Evolutionary conservation across 176 grass and related monocot species (phyloP).

Genomic region (Microstegium vimineum): DNA sequence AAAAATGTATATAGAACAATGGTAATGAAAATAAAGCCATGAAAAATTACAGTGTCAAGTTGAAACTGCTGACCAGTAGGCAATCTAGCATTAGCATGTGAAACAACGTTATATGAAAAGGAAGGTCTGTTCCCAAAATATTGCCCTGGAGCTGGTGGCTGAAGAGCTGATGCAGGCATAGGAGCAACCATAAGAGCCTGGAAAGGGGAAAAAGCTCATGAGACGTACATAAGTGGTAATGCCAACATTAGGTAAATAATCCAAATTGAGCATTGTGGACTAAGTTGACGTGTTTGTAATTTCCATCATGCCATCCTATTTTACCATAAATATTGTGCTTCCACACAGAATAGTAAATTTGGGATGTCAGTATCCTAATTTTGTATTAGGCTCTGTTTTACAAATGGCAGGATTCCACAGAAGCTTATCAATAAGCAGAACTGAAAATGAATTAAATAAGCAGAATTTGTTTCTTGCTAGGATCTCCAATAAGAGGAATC

Average conservation of each 20-base stretch:
- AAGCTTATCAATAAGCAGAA: too few species aligned
- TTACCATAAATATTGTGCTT: background rate
- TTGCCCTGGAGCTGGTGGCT: constrained; percentile 70
- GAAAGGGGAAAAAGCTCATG: background rate
- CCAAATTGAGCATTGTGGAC: background rate
- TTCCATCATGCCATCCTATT: background rate
- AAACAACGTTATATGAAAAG: constrained; percentile 83
- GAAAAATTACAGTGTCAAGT: constrained; percentile 88
- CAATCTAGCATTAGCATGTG: constrained; percentile 63
- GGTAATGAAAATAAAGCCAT: constrained; percentile 52
- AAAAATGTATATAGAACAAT: constrained; percentile 8
- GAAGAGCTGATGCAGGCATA: constrained; percentile 66
- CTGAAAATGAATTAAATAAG: background rate
- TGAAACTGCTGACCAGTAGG: constrained; percentile 97
- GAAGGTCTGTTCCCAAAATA: constrained; percentile 74
- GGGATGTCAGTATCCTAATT: background rate
- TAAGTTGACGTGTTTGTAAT: constrained; percentile 4
- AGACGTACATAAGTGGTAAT: background rate
- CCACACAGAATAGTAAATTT: background rate
- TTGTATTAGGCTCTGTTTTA: background rate
- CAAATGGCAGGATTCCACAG: background rate
- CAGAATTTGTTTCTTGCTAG: background rate
- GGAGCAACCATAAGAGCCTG: constrained; percentile 54
- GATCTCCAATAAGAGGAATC: background rate
- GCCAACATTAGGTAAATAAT: constrained; percentile 12